phyloP scores from a whole-genome alignment of 2,329 filamentous ascomycete species.

The Passalora sequoiae region DNA sequence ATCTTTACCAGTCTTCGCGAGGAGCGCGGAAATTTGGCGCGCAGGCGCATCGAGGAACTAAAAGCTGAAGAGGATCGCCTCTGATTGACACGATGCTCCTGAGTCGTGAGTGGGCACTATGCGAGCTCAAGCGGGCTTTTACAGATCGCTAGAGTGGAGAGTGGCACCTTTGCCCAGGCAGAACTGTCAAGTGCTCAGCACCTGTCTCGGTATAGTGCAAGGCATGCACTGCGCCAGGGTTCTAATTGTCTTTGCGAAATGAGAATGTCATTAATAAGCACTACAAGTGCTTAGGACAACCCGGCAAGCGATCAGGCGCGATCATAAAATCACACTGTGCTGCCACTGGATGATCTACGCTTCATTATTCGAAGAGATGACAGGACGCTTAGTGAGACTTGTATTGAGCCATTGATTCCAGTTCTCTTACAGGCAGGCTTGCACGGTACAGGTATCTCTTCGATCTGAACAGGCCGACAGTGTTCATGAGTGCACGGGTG shows the following conservation, averaged over 20 bases:
- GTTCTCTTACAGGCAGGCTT: background rate
- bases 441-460: no score
- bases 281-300: background rate
- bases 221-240: background rate
- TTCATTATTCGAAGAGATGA: conserved; percentile 1
- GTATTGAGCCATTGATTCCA: no score
- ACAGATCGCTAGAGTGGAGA: no score
- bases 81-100: background rate
- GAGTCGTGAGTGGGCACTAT: background rate
- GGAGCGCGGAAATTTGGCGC: conserved; percentile 45
- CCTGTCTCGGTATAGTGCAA: no score
- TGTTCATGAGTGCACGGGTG: no score
- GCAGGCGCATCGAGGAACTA: conserved; percentile 32
- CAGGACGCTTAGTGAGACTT: background rate
- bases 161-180: no score
- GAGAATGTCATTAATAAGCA: conserved; percentile 3
- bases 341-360: conserved; percentile 2
- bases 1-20: conserved; percentile 64
- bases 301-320: conserved; percentile 4
- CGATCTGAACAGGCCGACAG: no score
- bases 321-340: conserved; percentile 1
- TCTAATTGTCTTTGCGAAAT: background rate
- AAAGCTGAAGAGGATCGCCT: conserved; percentile 34
- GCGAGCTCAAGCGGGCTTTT: background rate
- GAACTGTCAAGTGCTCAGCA: no score